phyloP scores from a whole-genome alignment of 257 asterid genomes.

The Jacaranda mimosifolia region DNA sequence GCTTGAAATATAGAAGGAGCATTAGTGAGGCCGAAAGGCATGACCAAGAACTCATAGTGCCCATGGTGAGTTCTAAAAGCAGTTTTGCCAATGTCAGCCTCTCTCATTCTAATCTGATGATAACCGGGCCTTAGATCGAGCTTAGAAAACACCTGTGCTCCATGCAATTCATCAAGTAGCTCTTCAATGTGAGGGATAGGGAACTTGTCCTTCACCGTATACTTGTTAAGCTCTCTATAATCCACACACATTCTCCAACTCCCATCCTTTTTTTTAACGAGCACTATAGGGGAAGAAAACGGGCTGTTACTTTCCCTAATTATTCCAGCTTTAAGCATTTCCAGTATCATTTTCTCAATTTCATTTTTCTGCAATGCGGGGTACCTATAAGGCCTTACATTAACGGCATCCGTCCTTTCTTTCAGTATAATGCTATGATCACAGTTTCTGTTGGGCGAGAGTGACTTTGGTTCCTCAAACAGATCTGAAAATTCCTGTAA shows the following conservation, averaged over 20 bases:
- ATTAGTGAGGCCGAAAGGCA: neutral
- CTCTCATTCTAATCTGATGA: neutral
- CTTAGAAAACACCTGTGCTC: neutral
- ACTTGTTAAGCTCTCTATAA: neutral
- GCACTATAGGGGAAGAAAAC: neutral
- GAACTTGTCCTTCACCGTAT: neutral
- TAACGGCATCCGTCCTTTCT: neutral
- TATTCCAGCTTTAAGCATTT: neutral
- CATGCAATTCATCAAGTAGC: neutral
- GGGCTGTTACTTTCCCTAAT: neutral
- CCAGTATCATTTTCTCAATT: neutral
- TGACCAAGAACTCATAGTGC: neutral
- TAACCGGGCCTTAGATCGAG: neutral
- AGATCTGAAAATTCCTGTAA: no score
- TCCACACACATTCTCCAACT: neutral
- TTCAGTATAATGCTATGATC: neutral
- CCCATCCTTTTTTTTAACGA: neutral
- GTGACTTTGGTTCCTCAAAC: neutral
- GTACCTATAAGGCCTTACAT: neutral
- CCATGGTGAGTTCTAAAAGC: neutral
- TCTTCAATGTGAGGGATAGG: neutral
- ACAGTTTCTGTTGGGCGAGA: neutral
- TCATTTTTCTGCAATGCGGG: neutral
- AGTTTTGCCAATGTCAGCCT: neutral
- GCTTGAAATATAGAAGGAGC: no score